Evolutionary conservation across 768 basidiomycete species (phyloP), one percentile per base, ranked within the genome.

Genomic region (Clathrus columnatus): DNA sequence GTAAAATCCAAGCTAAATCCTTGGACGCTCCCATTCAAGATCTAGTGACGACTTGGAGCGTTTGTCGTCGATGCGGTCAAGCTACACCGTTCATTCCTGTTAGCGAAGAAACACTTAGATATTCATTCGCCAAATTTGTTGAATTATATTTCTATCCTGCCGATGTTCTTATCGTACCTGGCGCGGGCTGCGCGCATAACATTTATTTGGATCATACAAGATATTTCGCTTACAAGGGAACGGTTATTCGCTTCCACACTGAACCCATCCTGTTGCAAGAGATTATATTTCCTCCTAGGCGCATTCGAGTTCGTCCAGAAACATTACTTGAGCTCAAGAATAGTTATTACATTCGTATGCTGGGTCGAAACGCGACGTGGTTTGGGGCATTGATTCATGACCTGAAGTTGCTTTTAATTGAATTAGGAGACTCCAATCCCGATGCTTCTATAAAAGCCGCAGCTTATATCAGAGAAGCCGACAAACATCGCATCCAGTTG

Each of bases 61-160:
- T 82, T 6, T 99, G 96, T 68, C 80, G 85, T 56, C 69, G 84
- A 23, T 91, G 83, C 65, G 84, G 79, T 27, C 85, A 75, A 5
- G 85, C 84, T 0, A 93, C 90, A 2, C 89, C 91, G 2, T 89
- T 93, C 69, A 87, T 93, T 61, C 85, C 84, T 5, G 83, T 91
- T 36, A 91, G 91, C 1, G 85, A 90, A 62, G 92, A 95, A 67
- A 92, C 94, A 77, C 87, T 91, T 63, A 75, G 85, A 54, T 92
- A 95, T 66, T 97, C 94, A 4, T 95, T 97, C 66, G 91, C 87
- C 30, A 94, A 96, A 63, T 98, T 95, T 68, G 78, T 99, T 26
- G 95, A 99, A 65, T 81, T 95, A 24, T 88, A 92, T 65, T 97
- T 97, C 69, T 96, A 98, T 69, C 93, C 92, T 27, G 82, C 91